A percentile compares a stretch with the other conserved stretches of the same genome.
Conservation (phyloP, 176 grass and related monocot species). For the barley (Hordeum vulgare) region MorexV3_pseudomolecules_assembly NC_058520.1:42452670-42453169, state of each 20-base stretch:
- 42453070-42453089: no score
- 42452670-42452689: neutral
- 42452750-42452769: neutral
- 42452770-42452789: neutral
- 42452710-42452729: neutral
- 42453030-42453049: neutral
- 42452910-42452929: neutral
- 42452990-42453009: neutral
- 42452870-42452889: conserved; percentile 38
- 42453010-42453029: neutral
- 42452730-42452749: neutral
- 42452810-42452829: neutral
- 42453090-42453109: neutral
- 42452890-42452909: neutral
- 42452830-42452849: neutral
- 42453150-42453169: conserved; percentile 42
- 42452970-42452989: no score
- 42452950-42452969: neutral
- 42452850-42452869: neutral
- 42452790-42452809: neutral
- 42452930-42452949: neutral
- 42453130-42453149: conserved; percentile 38
- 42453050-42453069: no score
- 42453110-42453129: neutral
- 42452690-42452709: neutral